These are phyloP conservation scores for Malus hybrid DNA, from an alignment of 331 rosid genomes.

Conservation along the genomic window DNA sequence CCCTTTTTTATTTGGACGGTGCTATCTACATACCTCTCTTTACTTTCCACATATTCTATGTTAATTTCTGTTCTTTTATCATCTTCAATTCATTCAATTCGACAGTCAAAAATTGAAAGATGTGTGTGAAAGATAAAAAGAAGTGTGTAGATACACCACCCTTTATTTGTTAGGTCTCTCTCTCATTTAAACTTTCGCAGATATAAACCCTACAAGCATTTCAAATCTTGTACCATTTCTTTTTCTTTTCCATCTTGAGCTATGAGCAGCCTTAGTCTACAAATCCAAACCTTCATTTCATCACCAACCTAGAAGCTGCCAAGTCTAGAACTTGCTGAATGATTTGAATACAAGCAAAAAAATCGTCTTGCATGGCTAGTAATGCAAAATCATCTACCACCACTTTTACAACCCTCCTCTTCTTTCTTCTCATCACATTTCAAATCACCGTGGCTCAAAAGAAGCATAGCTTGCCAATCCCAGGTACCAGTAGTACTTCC, in stretches of 20 bases:
- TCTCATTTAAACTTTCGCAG: conserved; percentile 22
- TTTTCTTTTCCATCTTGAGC: conserved; percentile 22
- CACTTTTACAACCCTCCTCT: conserved; percentile 26
- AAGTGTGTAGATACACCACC: too few relatives aligned
- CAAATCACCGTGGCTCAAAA: conserved; percentile 30
- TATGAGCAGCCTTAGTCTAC: background rate
- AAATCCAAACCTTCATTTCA: background rate
- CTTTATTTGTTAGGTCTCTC: background rate
- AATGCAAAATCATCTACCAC: conserved; percentile 22
- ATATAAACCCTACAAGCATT: conserved; percentile 28
- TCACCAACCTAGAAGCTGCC: background rate
- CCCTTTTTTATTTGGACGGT: conserved; percentile 18
- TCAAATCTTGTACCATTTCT: background rate
- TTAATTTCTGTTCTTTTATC: too few relatives aligned
- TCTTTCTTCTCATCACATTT: conserved; percentile 32
- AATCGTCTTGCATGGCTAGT: conserved; percentile 53
- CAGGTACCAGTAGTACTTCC: background rate
- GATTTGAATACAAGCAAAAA: conserved; percentile 14
- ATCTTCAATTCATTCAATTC: too few relatives aligned
- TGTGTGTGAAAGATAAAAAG: too few relatives aligned
- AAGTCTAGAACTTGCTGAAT: conserved; percentile 17
- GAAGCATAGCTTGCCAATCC: background rate
- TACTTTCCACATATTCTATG: too few relatives aligned
- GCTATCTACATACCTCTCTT: too few relatives aligned
- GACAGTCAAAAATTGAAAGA: too few relatives aligned